Conservation (phyloP, 2,329 filamentous ascomycete species). For the Aspergillus costaricaensis region DNA sequence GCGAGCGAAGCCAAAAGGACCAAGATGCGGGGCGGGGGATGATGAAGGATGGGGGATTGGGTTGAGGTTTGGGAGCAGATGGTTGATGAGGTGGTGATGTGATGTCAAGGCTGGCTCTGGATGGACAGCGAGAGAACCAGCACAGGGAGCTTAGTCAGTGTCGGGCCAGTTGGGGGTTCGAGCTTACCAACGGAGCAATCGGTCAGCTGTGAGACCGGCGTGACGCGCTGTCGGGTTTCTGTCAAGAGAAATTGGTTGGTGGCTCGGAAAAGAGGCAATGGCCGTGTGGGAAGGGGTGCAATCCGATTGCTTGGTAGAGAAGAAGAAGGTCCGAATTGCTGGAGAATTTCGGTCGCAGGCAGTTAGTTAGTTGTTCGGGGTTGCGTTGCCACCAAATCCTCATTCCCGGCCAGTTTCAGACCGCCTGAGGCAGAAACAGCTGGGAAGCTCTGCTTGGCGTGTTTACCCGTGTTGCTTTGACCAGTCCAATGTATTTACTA, state of each 20-base stretch:
- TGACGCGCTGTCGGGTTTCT: not conserved
- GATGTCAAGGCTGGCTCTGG: slow-evolving; percentile 39
- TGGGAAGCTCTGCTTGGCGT: slow-evolving; percentile 6
- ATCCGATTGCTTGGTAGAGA: not conserved
- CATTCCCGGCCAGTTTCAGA: not conserved
- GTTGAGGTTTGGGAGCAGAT: slow-evolving; percentile 15
- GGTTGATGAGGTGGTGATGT: slow-evolving; percentile 37
- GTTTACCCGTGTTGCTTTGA: not conserved
- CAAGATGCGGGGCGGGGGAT: slow-evolving; percentile 23
- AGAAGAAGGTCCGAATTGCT: not conserved
- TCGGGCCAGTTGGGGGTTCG: slow-evolving; percentile 12
- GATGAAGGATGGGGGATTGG: slow-evolving; percentile 21
- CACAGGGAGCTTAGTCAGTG: slow-evolving; percentile 38
- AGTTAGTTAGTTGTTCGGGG: not conserved
- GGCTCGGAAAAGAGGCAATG: not conserved
- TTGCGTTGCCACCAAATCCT: slow-evolving; percentile 7
- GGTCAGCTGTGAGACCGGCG: slow-evolving; percentile 22
- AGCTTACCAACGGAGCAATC: slow-evolving; percentile 26
- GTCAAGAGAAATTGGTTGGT: not conserved
- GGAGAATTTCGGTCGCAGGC: slow-evolving; percentile 2
- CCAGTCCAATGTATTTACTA: too few species aligned
- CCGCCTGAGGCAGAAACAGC: slow-evolving; percentile 16
- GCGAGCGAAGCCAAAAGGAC: slow-evolving; percentile 19
- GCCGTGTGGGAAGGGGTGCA: not conserved
- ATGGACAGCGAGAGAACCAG: slow-evolving; percentile 35